Conservation (phyloP, 2,329 filamentous ascomycete genomes). For the Hypocreales sp. region DNA sequence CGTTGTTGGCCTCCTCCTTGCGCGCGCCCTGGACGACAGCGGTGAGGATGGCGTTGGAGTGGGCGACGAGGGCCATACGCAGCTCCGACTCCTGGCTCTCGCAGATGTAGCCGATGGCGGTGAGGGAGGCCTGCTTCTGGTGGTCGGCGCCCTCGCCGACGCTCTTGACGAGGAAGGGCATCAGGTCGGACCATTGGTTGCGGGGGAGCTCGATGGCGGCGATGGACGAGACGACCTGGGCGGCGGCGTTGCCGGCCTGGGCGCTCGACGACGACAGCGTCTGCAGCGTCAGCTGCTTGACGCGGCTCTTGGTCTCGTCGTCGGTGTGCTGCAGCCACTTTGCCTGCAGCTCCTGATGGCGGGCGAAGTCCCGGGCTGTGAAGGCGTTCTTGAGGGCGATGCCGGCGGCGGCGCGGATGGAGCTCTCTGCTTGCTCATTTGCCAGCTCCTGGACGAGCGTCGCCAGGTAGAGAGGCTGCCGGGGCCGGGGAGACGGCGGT, state of each 20-base stretch:
- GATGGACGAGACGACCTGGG: conserved; percentile 90
- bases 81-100: conserved; percentile 86
- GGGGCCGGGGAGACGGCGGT: conserved; percentile 7
- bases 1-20: conserved; percentile 84
- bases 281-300: conserved; percentile 83
- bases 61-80: conserved; percentile 60
- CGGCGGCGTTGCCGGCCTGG: conserved; percentile 75
- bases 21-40: conserved; percentile 94
- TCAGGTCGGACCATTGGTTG: conserved; percentile 85
- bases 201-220: conserved; percentile 88
- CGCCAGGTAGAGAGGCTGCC: conserved; percentile 76
- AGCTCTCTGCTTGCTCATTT: conserved; percentile 68
- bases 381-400: conserved; percentile 97
- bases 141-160: conserved; percentile 75
- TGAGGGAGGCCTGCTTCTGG: conserved; percentile 87
- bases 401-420: conserved; percentile 87
- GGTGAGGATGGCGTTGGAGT: conserved; percentile 95
- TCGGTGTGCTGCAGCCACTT: conserved; percentile 85
- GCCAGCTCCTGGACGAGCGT: conserved; percentile 89
- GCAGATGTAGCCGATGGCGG: conserved; percentile 96
- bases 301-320: conserved; percentile 64
- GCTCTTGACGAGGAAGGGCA: conserved; percentile 79
- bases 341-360: conserved; percentile 77
- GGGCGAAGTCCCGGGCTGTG: conserved; percentile 75
- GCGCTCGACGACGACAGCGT: conserved; percentile 67